phyloP scores from a whole-genome alignment of 306 rosid genomes.

The Mimosa pudica region DNA sequence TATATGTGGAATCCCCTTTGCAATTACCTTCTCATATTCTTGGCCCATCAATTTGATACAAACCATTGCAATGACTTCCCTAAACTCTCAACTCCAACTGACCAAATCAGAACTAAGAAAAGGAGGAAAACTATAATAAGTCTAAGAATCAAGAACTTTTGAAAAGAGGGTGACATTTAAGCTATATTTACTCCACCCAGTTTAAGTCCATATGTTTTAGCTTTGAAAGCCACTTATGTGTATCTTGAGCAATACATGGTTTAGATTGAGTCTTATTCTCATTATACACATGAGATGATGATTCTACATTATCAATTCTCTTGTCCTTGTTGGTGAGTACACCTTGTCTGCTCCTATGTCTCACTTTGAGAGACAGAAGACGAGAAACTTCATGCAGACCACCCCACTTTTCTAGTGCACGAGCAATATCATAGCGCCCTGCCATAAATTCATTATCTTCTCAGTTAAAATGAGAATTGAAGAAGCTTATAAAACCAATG shows the following conservation, averaged over 20 bases:
- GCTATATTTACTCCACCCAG: conserved; percentile 66
- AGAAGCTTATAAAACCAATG: conserved; percentile 7
- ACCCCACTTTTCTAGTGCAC: conserved; percentile 93
- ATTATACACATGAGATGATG: conserved; percentile 46
- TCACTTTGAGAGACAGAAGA: conserved; percentile 73
- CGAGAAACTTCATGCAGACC: conserved; percentile 93
- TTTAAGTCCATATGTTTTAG: conserved; percentile 72
- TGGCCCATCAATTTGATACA: neutral
- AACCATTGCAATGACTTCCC: conserved; percentile 13
- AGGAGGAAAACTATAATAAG: neutral
- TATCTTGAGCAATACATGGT: conserved; percentile 64
- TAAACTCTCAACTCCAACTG: conserved; percentile 24
- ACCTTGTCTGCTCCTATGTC: conserved; percentile 62
- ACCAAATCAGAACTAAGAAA: neutral
- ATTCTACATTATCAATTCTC: conserved; percentile 44
- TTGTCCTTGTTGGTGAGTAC: conserved; percentile 50
- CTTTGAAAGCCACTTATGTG: conserved; percentile 74
- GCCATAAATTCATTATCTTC: conserved; percentile 26
- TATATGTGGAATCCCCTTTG: neutral
- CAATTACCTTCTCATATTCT: neutral
- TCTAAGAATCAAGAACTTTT: conserved; percentile 4
- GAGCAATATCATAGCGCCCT: conserved; percentile 93
- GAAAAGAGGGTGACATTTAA: neutral
- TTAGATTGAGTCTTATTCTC: conserved; percentile 47
- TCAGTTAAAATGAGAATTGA: conserved; percentile 15